Conservation (phyloP, 768 basidiomycete genomes). For the Boletus rufocinnamomeus region DNA sequence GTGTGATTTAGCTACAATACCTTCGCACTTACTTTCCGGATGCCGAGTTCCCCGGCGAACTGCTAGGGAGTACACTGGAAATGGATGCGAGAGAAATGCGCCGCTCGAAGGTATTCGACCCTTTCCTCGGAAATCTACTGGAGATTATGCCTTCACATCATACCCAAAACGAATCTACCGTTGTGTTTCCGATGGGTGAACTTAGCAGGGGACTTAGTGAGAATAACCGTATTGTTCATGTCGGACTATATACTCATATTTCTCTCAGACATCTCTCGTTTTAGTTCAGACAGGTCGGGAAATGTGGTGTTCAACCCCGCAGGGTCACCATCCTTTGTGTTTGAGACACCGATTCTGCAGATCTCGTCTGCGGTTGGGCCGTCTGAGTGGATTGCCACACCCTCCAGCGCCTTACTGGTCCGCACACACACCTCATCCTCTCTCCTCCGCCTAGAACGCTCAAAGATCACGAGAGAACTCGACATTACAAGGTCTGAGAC, state of each 20-base stretch:
- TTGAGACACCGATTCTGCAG: conserved; percentile 72
- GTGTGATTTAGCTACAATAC: conserved; percentile 58
- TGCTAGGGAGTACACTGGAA: conserved; percentile 58
- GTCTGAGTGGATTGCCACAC: conserved; percentile 14
- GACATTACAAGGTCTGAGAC: conserved; percentile 43
- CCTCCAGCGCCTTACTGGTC: conserved; percentile 34
- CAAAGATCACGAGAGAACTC: conserved; percentile 36
- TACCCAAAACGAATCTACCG: conserved; percentile 32
- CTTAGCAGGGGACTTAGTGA: conserved; percentile 60
- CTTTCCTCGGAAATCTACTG: conserved; percentile 56
- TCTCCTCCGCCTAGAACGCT: conserved; percentile 36
- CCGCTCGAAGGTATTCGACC: conserved; percentile 52
- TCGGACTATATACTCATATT: conserved; percentile 6
- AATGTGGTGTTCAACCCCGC: conserved; percentile 34
- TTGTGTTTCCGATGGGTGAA: conserved; percentile 69
- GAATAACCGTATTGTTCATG: conserved; percentile 19
- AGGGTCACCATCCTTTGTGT: conserved; percentile 45
- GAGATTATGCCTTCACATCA: conserved; percentile 39
- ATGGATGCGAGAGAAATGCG: conserved; percentile 42
- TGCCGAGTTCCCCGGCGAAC: conserved; percentile 67
- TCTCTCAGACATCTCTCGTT: conserved; percentile 50
- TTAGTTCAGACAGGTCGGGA: conserved; percentile 29
- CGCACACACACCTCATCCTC: conserved; percentile 51
- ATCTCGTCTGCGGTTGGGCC: conserved; percentile 41
- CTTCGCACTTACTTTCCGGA: conserved; percentile 72